Conservation (phyloP, 2,329 filamentous ascomycete species). For the Ilyonectria mors-panacis region DNA sequence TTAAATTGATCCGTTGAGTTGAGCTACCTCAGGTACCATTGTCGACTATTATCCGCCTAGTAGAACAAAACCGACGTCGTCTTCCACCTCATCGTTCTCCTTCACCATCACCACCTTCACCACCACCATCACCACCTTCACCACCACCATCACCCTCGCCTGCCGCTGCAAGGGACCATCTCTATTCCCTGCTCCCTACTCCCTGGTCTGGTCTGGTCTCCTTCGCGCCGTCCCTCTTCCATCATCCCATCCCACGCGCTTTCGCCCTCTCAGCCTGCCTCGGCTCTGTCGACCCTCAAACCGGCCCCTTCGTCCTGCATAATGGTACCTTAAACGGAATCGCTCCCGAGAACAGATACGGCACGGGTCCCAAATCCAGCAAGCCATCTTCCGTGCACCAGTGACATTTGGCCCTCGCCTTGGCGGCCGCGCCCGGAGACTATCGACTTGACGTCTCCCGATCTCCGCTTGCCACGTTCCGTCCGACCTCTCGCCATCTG, state of each 20-base stretch:
- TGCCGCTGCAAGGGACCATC: conserved; percentile 31
- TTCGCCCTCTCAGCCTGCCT: conserved; percentile 13
- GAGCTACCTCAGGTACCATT: conserved; percentile 12
- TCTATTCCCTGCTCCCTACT: conserved; percentile 17
- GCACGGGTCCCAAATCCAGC: conserved; percentile 34
- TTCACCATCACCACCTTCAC: conserved; percentile 1
- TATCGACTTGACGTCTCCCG: conserved; percentile 19
- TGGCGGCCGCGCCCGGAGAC: conserved; percentile 15
- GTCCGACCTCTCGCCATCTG: background rate
- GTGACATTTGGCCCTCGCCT: background rate
- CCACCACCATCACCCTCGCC: conserved; percentile 21
- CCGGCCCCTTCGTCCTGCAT: conserved; percentile 33
- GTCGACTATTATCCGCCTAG: background rate
- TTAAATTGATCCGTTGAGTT: conserved; percentile 6
- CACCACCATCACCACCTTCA: conserved; percentile 11
- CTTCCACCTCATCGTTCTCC: background rate
- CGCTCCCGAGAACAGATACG: conserved; percentile 40
- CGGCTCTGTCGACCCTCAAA: conserved; percentile 26
- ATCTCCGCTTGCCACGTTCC: conserved; percentile 20
- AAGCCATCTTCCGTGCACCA: conserved; percentile 1
- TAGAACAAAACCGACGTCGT: conserved; percentile 5
- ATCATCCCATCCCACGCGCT: conserved; percentile 29
- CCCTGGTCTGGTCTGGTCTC: conserved; percentile 2
- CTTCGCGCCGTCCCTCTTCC: conserved; percentile 15
- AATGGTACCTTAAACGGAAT: conserved; percentile 46